Conservation (phyloP, 2,329 filamentous ascomycete genomes). For the Aspergillus quadrilineatus region DNA sequence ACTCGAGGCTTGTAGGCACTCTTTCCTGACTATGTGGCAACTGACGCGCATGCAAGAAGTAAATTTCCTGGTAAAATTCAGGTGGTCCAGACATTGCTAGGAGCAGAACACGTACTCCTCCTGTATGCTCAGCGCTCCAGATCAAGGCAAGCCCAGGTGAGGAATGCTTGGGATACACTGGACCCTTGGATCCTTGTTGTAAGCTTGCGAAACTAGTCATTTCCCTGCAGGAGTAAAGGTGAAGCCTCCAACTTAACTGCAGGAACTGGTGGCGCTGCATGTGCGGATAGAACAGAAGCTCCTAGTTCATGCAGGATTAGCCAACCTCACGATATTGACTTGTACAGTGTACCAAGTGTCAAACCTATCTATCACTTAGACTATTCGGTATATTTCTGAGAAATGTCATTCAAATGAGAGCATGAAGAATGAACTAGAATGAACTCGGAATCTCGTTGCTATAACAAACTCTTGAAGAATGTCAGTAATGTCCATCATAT, state of each 20-base stretch:
- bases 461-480: conserved; percentile 4
- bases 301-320: background rate
- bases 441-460: conserved; percentile 16
- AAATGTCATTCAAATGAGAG: background rate
- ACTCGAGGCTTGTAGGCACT: background rate
- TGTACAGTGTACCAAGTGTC: background rate
- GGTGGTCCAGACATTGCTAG: background rate
- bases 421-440: background rate
- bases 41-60: background rate
- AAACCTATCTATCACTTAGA: background rate
- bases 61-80: background rate
- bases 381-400: background rate
- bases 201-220: background rate
- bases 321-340: background rate
- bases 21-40: background rate
- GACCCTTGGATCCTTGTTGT: conserved; percentile 2
- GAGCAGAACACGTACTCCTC: background rate
- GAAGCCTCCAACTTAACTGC: background rate
- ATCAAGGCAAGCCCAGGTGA: conserved; percentile 3
- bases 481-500: background rate
- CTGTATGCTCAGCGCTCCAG: background rate
- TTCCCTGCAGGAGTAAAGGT: background rate
- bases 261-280: background rate
- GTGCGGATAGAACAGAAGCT: background rate
- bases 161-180: conserved; percentile 6